Conservation (phyloP, 2,329 filamentous ascomycete genomes). For the Phialophora tarda region DNA sequence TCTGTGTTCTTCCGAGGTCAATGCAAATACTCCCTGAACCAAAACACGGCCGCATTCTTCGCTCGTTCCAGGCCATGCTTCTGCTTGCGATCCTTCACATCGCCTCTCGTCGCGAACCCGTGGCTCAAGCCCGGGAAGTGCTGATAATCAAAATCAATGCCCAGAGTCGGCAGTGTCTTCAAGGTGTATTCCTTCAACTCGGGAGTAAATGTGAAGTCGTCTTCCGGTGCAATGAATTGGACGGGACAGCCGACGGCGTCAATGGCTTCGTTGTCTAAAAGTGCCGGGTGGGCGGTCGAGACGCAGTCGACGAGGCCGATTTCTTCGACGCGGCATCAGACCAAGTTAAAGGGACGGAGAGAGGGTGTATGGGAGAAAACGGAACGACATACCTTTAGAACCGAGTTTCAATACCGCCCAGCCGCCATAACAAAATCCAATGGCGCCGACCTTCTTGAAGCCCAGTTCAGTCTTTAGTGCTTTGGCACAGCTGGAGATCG, state of each 20-base stretch:
- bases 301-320: slow-evolving; percentile 54
- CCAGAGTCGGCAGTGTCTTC: slow-evolving; percentile 47
- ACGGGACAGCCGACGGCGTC: slow-evolving; percentile 54
- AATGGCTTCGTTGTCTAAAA: slow-evolving; percentile 55
- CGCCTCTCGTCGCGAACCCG: slow-evolving; percentile 53
- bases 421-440: slow-evolving; percentile 44
- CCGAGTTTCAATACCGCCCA: slow-evolving; percentile 56
- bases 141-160: slow-evolving; percentile 57
- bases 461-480: slow-evolving; percentile 48
- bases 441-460: slow-evolving; percentile 50
- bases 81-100: slow-evolving; percentile 49
- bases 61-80: slow-evolving; percentile 54
- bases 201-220: slow-evolving; percentile 50
- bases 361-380: too few relatives aligned
- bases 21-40: slow-evolving; percentile 45
- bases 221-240: slow-evolving; percentile 60
- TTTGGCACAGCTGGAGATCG: slow-evolving; percentile 46
- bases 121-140: slow-evolving; percentile 59
- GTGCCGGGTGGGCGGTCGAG: slow-evolving; percentile 53
- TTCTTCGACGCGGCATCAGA: slow-evolving; percentile 32
- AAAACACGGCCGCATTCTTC: slow-evolving; percentile 56
- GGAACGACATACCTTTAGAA: slow-evolving; percentile 37
- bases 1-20: neutral
- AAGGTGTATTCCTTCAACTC: slow-evolving; percentile 57
- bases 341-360: neutral